These are phyloP conservation scores for Fusarium virguliforme DNA, from an alignment of 2,329 filamentous ascomycete genomes.

Conservation along the genomic window DNA sequence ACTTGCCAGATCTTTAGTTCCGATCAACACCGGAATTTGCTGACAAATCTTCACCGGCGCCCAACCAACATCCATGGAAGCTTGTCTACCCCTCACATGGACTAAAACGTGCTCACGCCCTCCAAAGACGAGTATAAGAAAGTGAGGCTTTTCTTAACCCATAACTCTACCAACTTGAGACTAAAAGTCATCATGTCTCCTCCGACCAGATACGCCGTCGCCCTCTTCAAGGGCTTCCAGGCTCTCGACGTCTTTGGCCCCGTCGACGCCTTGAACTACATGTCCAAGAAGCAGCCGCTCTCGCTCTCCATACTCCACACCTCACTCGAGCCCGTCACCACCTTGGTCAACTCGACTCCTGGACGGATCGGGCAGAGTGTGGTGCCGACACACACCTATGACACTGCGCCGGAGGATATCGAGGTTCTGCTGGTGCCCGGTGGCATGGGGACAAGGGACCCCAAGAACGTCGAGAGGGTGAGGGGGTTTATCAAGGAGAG, in stretches of 20 bases:
- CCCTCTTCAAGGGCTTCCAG: slow-evolving; percentile 47
- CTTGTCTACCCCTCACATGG: neutral
- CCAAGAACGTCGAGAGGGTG: slow-evolving; percentile 44
- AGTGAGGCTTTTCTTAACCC: neutral
- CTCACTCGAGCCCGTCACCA: slow-evolving; percentile 53
- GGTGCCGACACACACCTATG: slow-evolving; percentile 59
- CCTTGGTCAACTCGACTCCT: slow-evolving; percentile 23
- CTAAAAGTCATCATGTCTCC: slow-evolving; percentile 19
- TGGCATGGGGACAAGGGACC: slow-evolving; percentile 54
- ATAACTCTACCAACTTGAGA: neutral
- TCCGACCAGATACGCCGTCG: slow-evolving; percentile 44
- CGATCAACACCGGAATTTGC: slow-evolving; percentile 1
- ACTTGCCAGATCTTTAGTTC: neutral
- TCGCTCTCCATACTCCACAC: slow-evolving; percentile 51
- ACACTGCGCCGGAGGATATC: slow-evolving; percentile 54
- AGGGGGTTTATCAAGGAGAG: slow-evolving; percentile 61
- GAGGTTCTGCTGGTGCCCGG: slow-evolving; percentile 60
- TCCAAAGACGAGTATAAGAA: neutral
- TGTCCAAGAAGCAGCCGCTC: slow-evolving; percentile 47
- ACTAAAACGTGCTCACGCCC: neutral
- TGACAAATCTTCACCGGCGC: neutral
- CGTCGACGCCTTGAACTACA: slow-evolving; percentile 55
- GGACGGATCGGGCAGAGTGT: slow-evolving; percentile 52
- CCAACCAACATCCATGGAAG: slow-evolving; percentile 2
- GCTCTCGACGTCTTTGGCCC: slow-evolving; percentile 54